Evolutionary conservation across 805 yeast genomes (phyloP), one percentile per base, ranked within the genome.

Genomic region (Clavispora vitiphila): DNA sequence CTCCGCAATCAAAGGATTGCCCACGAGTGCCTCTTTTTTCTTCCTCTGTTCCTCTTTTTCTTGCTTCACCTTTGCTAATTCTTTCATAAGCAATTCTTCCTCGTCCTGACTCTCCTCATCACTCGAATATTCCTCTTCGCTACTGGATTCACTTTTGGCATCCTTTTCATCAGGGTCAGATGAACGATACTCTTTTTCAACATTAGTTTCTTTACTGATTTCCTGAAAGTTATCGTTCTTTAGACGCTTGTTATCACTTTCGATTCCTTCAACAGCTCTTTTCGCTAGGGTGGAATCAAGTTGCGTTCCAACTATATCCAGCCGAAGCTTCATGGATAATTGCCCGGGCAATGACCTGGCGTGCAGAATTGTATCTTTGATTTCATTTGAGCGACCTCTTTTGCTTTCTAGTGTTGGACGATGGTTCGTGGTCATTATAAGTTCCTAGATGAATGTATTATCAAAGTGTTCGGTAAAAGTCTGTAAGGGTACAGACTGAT

Each of bases 401-500:
- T 69, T 69, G 36, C 67, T 63, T 42, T 69, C 74, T 26, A 69
- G 53, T 5, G 71, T 65, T 8, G 74, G 74, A 37, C 72, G 54
- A 44, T 69, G 72, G 45, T 69, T 69, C 7, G 71, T 63, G n/a
- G 72, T 65, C 71, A 66, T 67, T 3, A 3, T n/a, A 5, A 7
- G n/a, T 10, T 10, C 20, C 12, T 8, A 15, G 14, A 11, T 8
- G 12, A 3, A 25, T 11, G 14, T n/a, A n/a, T n/a, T n/a, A n/a
- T n/a, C n/a, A n/a, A n/a, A n/a, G n/a, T n/a, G n/a, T n/a, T n/a
- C n/a, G n/a, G n/a, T n/a, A n/a, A n/a, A n/a, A n/a, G n/a, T n/a
- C n/a, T n/a, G n/a, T n/a, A n/a, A n/a, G n/a, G n/a, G n/a, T n/a
- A n/a, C 12, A 16, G 19, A 29, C 32, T 29, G 32, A 15, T 29